Percentiles rank a stretch among this genome's conserved stretches.
Evolutionary conservation across 495 filamentous ascomycete species (phyloP).

Genomic region (Podospora fimiseda): DNA sequence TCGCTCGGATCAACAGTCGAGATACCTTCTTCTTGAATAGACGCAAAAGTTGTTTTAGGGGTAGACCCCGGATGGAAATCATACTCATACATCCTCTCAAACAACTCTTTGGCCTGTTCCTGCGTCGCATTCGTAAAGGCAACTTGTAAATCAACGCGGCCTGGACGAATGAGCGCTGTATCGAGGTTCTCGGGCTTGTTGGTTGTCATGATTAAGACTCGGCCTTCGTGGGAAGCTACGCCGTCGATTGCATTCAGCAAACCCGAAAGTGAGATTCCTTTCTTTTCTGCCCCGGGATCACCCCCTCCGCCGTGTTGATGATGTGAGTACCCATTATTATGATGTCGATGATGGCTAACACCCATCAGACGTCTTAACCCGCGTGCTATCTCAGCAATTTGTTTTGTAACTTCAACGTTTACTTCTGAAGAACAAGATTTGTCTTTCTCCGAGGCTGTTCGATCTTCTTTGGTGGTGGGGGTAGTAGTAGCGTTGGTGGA

Average conservation of each 20-base stretch:
- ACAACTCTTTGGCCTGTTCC: slow-evolving; percentile 59
- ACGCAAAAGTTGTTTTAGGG: slow-evolving; percentile 11
- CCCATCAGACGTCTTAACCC: too few relatives aligned
- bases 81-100: slow-evolving; percentile 63
- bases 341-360: too few relatives aligned
- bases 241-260: slow-evolving; percentile 82
- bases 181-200: slow-evolving; percentile 72
- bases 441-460: too few relatives aligned
- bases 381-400: too few relatives aligned
- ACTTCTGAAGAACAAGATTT: too few relatives aligned
- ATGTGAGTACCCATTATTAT: too few relatives aligned
- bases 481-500: too few relatives aligned
- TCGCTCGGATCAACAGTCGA: background rate
- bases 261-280: slow-evolving; percentile 63
- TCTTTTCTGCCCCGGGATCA: slow-evolving; percentile 20
- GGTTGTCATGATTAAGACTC: slow-evolving; percentile 78
- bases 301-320: background rate
- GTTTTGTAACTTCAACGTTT: too few relatives aligned
- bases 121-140: slow-evolving; percentile 59
- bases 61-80: slow-evolving; percentile 3
- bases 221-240: slow-evolving; percentile 73
- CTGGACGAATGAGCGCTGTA: slow-evolving; percentile 67
- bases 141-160: slow-evolving; percentile 68
- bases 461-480: too few relatives aligned
- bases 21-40: background rate